Evolutionary conservation across 2,329 filamentous ascomycete species (phyloP).

Genomic region (Cercospora sp.): DNA sequence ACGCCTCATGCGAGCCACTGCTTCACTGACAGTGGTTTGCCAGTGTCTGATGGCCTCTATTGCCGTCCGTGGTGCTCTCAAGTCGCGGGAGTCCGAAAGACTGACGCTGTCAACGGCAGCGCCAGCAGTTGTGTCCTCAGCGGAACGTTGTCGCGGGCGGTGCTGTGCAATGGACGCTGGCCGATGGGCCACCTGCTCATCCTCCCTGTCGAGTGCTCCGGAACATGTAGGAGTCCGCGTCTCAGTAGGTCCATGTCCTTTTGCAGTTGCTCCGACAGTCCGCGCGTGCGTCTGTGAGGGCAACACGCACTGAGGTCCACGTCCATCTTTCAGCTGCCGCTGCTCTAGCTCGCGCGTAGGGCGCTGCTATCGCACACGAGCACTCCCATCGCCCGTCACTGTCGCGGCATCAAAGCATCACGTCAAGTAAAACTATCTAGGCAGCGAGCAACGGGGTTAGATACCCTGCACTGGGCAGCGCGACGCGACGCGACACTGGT

Average conservation of each 20-base stretch:
- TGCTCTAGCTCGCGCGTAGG: conserved; percentile 1
- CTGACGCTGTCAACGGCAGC: neutral
- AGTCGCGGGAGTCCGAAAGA: neutral
- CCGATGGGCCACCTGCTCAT: neutral
- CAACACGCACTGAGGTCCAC: neutral
- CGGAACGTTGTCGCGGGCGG: neutral
- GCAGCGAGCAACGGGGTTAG: neutral
- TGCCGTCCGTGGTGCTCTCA: neutral
- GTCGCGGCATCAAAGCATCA: neutral
- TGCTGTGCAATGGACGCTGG: neutral
- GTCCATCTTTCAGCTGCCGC: neutral
- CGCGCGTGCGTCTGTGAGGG: neutral
- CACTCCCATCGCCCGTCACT: neutral
- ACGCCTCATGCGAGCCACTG: neutral
- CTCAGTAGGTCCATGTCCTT: neutral
- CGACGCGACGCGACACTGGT: neutral
- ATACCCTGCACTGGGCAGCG: neutral
- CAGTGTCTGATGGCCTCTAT: neutral
- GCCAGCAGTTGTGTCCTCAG: neutral
- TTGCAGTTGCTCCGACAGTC: neutral
- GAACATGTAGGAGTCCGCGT: neutral
- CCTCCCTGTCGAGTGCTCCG: neutral
- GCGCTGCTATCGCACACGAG: neutral
- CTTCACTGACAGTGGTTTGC: neutral
- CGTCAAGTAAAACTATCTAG: conserved; percentile 9